Conservation (phyloP, 345 rosid species). For the Hibiscus tridactylites region DNA sequence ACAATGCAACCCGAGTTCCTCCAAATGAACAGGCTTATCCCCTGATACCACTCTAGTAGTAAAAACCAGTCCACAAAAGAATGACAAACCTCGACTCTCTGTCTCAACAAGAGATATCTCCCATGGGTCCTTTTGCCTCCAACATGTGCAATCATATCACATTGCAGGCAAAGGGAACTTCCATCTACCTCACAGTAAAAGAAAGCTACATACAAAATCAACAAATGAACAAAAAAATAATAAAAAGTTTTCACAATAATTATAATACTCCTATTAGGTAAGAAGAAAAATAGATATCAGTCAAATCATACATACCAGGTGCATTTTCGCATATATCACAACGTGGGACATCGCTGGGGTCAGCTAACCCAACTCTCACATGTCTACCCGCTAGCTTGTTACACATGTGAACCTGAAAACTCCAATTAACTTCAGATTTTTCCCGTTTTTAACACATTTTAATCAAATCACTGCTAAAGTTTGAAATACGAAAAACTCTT, state of each 20-base stretch:
- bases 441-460: too few relatives aligned
- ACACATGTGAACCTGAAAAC: constrained; percentile 67
- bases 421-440: background rate
- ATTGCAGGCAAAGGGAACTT: constrained; percentile 80
- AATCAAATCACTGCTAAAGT: too few relatives aligned
- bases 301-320: constrained; percentile 35
- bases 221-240: constrained; percentile 12
- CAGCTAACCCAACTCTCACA: constrained; percentile 69
- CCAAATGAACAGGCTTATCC: constrained; percentile 44
- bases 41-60: constrained; percentile 26
- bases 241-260: background rate
- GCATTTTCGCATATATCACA: constrained; percentile 85
- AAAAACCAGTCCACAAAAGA: constrained; percentile 37
- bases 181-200: constrained; percentile 85
- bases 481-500: background rate
- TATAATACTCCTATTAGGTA: background rate
- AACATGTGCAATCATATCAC: constrained; percentile 82
- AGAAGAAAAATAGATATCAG: too few relatives aligned
- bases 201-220: constrained; percentile 47
- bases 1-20: constrained; percentile 30
- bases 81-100: constrained; percentile 69
- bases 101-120: constrained; percentile 64
- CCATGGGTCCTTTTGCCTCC: constrained; percentile 80
- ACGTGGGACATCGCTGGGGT: constrained; percentile 60
- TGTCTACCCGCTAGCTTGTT: constrained; percentile 82